Evolutionary conservation across 192 early-diverging fungal genomes (phyloP).

Genomic region (Dissophora globulifera): DNA sequence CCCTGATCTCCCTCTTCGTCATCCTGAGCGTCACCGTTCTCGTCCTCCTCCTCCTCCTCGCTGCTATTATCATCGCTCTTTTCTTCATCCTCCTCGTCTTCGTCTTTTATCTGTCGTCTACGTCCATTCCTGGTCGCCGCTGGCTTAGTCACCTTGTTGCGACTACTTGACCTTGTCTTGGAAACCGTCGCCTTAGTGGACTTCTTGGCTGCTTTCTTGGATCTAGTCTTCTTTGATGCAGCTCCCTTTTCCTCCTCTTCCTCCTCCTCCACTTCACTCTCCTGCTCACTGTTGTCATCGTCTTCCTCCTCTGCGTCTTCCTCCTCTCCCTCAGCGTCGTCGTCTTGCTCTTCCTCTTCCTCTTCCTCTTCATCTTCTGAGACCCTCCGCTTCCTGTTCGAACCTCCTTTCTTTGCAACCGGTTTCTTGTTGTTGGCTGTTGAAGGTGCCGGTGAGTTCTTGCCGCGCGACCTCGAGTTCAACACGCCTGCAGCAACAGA

Average conservation of each 20-base stretch:
- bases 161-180: constrained; percentile 3
- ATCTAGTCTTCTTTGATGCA: not conserved
- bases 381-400: constrained; percentile 14
- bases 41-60: not conserved
- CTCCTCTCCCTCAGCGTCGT: constrained; percentile 25
- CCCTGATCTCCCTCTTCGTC: constrained; percentile 2
- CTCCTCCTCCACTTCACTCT: constrained; percentile 1
- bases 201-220: constrained; percentile 12
- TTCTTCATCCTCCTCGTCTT: constrained; percentile 11
- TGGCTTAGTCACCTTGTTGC: constrained; percentile 11
- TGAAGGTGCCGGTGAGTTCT: not conserved
- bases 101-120: constrained; percentile 5
- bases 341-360: constrained; percentile 39
- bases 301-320: constrained; percentile 9
- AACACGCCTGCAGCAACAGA: constrained; percentile 8
- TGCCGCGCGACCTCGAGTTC: constrained; percentile 24
- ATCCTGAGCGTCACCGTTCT: not conserved
- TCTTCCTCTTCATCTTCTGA: constrained; percentile 43
- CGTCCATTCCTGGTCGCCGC: constrained; percentile 1
- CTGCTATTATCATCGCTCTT: not conserved
- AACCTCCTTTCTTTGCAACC: constrained; percentile 1
- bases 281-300: constrained; percentile 11
- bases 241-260: not conserved
- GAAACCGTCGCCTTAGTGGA: not conserved
- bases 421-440: constrained; percentile 9